Percentiles rank a stretch among this genome's conserved stretches.
Conservation (phyloP, 1,284 basidiomycete genomes). For the Vanrija pseudolonga region DNA sequence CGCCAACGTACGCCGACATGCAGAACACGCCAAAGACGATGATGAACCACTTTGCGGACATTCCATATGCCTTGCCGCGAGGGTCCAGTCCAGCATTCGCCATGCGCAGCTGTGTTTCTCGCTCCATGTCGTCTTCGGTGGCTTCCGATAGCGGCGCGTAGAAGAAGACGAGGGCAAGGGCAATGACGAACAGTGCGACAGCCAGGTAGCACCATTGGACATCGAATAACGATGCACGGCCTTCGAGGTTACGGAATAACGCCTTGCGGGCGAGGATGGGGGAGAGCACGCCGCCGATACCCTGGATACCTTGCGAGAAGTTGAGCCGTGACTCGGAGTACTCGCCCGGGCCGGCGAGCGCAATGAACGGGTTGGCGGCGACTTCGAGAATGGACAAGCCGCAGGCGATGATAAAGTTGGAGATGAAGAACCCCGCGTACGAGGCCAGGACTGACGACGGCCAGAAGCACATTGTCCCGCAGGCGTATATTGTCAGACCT, state of each 20-base stretch:
- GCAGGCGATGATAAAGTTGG: conserved; percentile 42
- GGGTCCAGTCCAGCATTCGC: conserved; percentile 20
- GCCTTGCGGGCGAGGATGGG: conserved; percentile 40
- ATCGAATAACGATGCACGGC: conserved; percentile 31
- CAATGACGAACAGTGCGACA: conserved; percentile 43
- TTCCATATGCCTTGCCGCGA: conserved; percentile 13
- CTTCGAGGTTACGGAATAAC: conserved; percentile 31
- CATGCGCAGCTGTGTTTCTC: conserved; percentile 28
- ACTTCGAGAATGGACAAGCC: conserved; percentile 43
- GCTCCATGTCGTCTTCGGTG: conserved; percentile 38
- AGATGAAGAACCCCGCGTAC: conserved; percentile 45
- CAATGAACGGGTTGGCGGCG: conserved; percentile 49
- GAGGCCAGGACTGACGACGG: conserved; percentile 42
- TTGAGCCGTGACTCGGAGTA: conserved; percentile 41
- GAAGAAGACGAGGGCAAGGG: conserved; percentile 44
- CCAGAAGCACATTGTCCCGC: conserved; percentile 48
- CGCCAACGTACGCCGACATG: conserved; percentile 42
- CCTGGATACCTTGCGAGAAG: conserved; percentile 48
- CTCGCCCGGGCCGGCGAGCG: conserved; percentile 45
- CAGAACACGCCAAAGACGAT: conserved; percentile 24
- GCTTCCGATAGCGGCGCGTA: conserved; percentile 46
- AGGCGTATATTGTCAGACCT: conserved; percentile 41
- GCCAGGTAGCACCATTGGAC: conserved; percentile 50
- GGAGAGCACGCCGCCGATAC: conserved; percentile 35
- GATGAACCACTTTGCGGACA: conserved; percentile 22